These are phyloP conservation scores for Cadophora sp. DNA, from an alignment of 2,329 filamentous ascomycete species.

Conservation along the genomic window DNA sequence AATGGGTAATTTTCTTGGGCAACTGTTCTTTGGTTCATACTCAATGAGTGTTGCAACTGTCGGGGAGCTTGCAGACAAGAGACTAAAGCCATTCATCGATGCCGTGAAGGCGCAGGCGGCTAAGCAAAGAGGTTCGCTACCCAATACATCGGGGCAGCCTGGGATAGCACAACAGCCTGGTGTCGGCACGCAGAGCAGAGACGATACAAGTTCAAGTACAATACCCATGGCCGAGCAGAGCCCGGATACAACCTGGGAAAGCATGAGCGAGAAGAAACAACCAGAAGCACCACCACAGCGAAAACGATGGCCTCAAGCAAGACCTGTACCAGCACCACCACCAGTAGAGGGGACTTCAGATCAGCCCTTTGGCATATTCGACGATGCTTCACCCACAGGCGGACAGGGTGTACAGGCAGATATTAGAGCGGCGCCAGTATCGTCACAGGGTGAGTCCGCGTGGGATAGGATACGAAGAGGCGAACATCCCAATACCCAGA, in stretches of 20 bases:
- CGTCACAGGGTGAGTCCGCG: slow-evolving; percentile 36
- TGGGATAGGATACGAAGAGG: slow-evolving; percentile 44
- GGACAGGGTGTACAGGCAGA: slow-evolving; percentile 33
- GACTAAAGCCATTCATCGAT: slow-evolving; percentile 36
- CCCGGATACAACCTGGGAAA: slow-evolving; percentile 4
- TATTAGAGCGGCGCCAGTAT: slow-evolving; percentile 18
- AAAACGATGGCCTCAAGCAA: slow-evolving; percentile 15
- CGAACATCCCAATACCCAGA: slow-evolving; percentile 13
- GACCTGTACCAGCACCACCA: slow-evolving; percentile 15
- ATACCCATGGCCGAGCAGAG: slow-evolving; percentile 24
- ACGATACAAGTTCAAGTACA: slow-evolving; percentile 38
- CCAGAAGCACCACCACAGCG: slow-evolving; percentile 7
- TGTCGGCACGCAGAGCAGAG: slow-evolving; percentile 1
- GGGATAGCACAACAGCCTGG: slow-evolving; percentile 17
- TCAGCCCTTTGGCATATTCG: slow-evolving; percentile 37
- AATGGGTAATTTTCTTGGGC: slow-evolving; percentile 32
- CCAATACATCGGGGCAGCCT: slow-evolving; percentile 8
- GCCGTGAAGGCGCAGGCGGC: slow-evolving; percentile 21
- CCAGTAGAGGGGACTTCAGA: slow-evolving; percentile 17
- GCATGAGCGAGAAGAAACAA: slow-evolving; percentile 9
- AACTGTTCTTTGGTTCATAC: slow-evolving; percentile 38
- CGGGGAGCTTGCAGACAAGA: slow-evolving; percentile 38
- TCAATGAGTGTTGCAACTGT: slow-evolving; percentile 34
- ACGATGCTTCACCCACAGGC: slow-evolving; percentile 42
- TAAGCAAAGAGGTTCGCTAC: slow-evolving; percentile 21